Evolutionary conservation across 75 land plant species (phyloP), one percentile per base, ranked within the genome.

Genomic region (Azolla pinnata): DNA sequence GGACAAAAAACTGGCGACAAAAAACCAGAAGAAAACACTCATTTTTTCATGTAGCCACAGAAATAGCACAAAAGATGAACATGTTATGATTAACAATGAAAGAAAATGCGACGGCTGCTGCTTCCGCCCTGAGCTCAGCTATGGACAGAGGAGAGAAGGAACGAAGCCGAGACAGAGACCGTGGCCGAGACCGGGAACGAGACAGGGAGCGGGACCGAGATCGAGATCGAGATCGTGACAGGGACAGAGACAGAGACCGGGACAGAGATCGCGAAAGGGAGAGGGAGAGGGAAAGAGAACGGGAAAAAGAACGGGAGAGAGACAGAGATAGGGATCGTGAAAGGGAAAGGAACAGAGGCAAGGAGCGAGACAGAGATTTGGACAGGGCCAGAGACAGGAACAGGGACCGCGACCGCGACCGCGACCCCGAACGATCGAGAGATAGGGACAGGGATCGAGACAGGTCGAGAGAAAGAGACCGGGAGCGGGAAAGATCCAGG

Each of bases 391-490:
- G 64, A 29, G 71, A 69, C 14, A 69, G 71, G 33, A 54, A 60
- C 14, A 55, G 72, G 26, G 68, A 71, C 12, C 31, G 68, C 12
- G 61, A 59, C 18, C 21, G 71, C 27, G 64, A 61, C 24, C 31
- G 40, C 2, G 74, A 70, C 46, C 57, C 64, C 29, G 69, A 47
- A 5, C 31, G 59, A 1, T 68, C 70, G 23, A 48, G 57, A 12
- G 76, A 71, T 5, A 46, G 82, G 2, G 77, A 78, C n/a, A 35
- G 81, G 7, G 78, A 71, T 12, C 53, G 87, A 28, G 82, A 81
- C 46, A 28, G 71, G 0, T 73, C 77, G 9, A 63, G 84, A 10
- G 92, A 81, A 21, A 62, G 77, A 1, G 86, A 81, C 12, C 62
- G 75, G 0, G 84, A 70, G 0, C 48, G 76, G 10, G 66, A 61